Conservation (phyloP, 192 early-diverging fungal species). For the Coemansia sp. region DNA sequence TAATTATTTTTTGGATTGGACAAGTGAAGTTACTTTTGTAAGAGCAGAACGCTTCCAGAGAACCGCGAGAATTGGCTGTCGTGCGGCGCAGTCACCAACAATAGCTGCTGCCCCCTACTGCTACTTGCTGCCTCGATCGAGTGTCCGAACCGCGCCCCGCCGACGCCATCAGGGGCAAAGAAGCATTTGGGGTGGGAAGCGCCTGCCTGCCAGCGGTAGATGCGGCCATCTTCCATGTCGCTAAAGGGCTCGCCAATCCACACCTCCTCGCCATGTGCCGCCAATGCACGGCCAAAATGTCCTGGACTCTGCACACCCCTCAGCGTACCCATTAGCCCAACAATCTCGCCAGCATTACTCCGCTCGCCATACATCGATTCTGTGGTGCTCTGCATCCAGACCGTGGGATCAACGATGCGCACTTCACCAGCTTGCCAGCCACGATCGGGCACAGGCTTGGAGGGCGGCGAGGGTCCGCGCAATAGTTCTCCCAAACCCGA, state of each 20-base stretch:
- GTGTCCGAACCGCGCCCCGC: conserved; percentile 32
- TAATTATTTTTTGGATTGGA: neutral
- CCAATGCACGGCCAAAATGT: conserved; percentile 50
- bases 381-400: conserved; percentile 11
- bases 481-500: neutral
- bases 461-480: conserved; percentile 1
- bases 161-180: conserved; percentile 10
- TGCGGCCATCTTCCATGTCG: conserved; percentile 32
- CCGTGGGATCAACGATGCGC: conserved; percentile 39
- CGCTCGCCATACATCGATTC: neutral
- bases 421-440: conserved; percentile 55
- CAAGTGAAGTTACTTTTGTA: conserved; percentile 8
- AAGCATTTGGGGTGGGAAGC: conserved; percentile 25
- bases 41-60: conserved; percentile 27
- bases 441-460: conserved; percentile 24
- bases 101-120: conserved; percentile 3
- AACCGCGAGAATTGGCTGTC: conserved; percentile 48
- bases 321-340: conserved; percentile 35
- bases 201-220: conserved; percentile 32
- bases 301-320: conserved; percentile 44
- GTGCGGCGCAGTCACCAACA: conserved; percentile 40
- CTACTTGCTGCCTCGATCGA: conserved; percentile 9
- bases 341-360: neutral
- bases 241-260: conserved; percentile 56
- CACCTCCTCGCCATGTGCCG: conserved; percentile 19